Evolutionary conservation across 306 rosid genomes (phyloP).

Genomic region (Casuarina equisetifolia): DNA sequence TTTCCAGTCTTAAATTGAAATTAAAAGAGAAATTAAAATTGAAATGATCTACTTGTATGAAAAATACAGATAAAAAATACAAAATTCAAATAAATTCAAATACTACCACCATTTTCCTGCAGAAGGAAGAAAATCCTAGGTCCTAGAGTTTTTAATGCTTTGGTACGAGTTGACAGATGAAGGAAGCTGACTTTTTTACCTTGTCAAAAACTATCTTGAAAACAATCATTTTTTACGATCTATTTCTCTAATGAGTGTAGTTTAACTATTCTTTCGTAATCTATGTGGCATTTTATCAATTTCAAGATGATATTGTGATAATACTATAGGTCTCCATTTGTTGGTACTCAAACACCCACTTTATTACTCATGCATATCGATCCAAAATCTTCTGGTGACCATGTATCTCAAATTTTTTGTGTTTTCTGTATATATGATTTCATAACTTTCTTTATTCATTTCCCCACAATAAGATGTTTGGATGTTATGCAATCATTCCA

Average conservation of each 20-base stretch:
- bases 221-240: neutral
- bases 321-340: neutral
- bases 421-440: neutral
- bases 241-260: neutral
- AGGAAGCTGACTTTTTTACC: neutral
- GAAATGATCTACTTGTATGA: neutral
- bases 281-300: neutral
- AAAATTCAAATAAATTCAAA: neutral
- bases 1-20: neutral
- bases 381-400: neutral
- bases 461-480: neutral
- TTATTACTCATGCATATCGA: neutral
- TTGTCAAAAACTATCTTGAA: neutral
- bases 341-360: neutral
- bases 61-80: no score
- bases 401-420: neutral
- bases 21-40: neutral
- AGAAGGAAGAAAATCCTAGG: neutral
- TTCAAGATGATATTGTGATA: neutral
- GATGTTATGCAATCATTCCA: constrained; percentile 36
- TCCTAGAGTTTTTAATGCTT: neutral
- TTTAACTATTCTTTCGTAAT: neutral
- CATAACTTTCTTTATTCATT: neutral
- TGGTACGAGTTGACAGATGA: neutral
- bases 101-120: neutral